Evolutionary conservation across 2,329 filamentous ascomycete genomes (phyloP).

Genomic region (Fusarium burgessii): DNA sequence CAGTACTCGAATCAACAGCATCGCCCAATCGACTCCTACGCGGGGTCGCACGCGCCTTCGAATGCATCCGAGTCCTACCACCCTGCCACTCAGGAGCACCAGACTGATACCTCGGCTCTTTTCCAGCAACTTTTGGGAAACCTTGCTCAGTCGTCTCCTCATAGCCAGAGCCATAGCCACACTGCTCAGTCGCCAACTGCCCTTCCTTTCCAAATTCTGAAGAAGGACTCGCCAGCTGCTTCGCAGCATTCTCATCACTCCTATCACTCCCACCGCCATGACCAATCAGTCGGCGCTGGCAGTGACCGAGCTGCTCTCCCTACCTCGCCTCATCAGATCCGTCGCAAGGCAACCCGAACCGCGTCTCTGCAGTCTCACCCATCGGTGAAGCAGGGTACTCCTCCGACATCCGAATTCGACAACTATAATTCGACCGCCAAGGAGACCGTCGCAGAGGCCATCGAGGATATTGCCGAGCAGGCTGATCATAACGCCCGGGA

Average conservation of each 20-base stretch:
- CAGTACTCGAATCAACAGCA: constrained; percentile 43
- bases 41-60: constrained; percentile 41
- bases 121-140: constrained; percentile 56
- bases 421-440: constrained; percentile 58
- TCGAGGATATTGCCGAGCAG: constrained; percentile 71
- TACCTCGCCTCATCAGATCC: constrained; percentile 59
- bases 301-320: constrained; percentile 58
- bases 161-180: constrained; percentile 55
- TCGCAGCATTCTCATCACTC: constrained; percentile 56
- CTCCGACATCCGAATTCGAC: constrained; percentile 49
- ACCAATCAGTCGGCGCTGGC: constrained; percentile 53
- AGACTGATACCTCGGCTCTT: constrained; percentile 51
- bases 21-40: constrained; percentile 45
- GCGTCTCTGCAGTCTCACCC: constrained; percentile 50
- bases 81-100: constrained; percentile 53
- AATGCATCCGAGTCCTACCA: constrained; percentile 46
- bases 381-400: constrained; percentile 47
- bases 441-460: constrained; percentile 78
- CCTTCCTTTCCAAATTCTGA: constrained; percentile 61
- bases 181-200: constrained; percentile 42
- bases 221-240: constrained; percentile 61
- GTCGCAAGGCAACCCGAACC: constrained; percentile 53
- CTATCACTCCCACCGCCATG: constrained; percentile 51
- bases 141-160: constrained; percentile 56
- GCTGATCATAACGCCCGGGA: constrained; percentile 70